Evolutionary conservation across 495 filamentous ascomycete species (phyloP).

Genomic region (Talaromyces trachyspermus): DNA sequence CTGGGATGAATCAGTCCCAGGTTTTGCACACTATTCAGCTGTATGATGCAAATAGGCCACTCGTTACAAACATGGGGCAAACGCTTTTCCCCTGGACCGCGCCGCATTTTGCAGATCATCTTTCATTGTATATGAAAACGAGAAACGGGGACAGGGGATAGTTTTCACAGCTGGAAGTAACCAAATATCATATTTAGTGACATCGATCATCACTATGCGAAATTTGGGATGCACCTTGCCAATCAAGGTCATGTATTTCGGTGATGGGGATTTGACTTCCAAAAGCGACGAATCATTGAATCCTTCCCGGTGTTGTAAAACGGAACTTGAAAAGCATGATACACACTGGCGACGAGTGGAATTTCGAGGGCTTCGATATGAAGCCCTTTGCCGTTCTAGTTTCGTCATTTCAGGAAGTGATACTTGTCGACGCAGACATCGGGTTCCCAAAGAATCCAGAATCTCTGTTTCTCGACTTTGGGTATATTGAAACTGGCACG

Average conservation of each 20-base stretch:
- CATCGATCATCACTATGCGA: slow-evolving; percentile 24
- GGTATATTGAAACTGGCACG: slow-evolving; percentile 24
- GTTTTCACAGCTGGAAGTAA: slow-evolving; percentile 26
- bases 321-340: slow-evolving; percentile 18
- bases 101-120: slow-evolving; percentile 26
- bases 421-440: slow-evolving; percentile 45
- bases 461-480: slow-evolving; percentile 24
- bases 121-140: slow-evolving; percentile 19
- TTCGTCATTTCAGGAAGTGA: slow-evolving; percentile 38
- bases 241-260: slow-evolving; percentile 33
- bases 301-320: slow-evolving; percentile 13
- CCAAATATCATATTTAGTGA: slow-evolving; percentile 23
- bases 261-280: slow-evolving; percentile 23
- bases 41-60: slow-evolving; percentile 21
- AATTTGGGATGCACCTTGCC: slow-evolving; percentile 26
- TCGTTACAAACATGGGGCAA: slow-evolving; percentile 16
- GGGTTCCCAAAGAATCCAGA: slow-evolving; percentile 37
- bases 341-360: slow-evolving; percentile 15
- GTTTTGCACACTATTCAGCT: slow-evolving; percentile 13
- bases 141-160: slow-evolving; percentile 18
- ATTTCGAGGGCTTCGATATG: slow-evolving; percentile 17
- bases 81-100: slow-evolving; percentile 25
- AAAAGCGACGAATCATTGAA: slow-evolving; percentile 12
- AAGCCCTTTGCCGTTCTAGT: slow-evolving; percentile 44
- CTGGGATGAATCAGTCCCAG: slow-evolving; percentile 4